Percentiles rank a stretch among this genome's conserved stretches.
Evolutionary conservation across 768 basidiomycete species (phyloP).

Genomic region (Leucosporidium scottii): DNA sequence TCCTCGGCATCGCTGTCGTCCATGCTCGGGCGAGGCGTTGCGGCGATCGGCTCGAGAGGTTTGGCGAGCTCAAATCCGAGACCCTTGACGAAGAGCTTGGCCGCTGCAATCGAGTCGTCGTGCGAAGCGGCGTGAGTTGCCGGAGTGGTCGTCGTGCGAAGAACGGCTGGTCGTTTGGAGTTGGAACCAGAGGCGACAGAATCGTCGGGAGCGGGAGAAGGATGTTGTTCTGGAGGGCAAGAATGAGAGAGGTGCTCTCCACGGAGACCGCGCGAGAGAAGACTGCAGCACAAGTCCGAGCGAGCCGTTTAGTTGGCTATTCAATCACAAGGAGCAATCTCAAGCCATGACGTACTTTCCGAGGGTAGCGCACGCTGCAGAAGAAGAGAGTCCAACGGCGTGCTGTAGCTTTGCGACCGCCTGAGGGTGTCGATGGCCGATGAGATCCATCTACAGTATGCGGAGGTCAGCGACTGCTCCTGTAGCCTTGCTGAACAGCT

Average conservation of each 20-base stretch:
- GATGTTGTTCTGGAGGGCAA: not conserved
- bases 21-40: not conserved
- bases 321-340: too few species aligned
- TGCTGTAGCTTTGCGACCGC: conserved; percentile 3
- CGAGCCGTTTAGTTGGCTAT: too few species aligned
- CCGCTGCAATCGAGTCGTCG: conserved; percentile 6
- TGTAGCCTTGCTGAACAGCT: too few species aligned
- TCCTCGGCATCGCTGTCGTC: conserved; percentile 13
- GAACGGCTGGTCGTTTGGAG: not conserved
- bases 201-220: not conserved
- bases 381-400: not conserved
- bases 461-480: not conserved
- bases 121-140: not conserved
- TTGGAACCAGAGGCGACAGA: not conserved
- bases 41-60: not conserved
- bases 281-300: not conserved
- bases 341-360: conserved; percentile 9
- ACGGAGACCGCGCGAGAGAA: not conserved
- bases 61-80: conserved; percentile 22
- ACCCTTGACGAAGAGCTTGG: conserved; percentile 11
- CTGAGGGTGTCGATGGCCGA: conserved; percentile 5
- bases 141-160: not conserved
- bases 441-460: conserved; percentile 9
- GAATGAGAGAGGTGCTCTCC: not conserved
- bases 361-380: conserved; percentile 14